Evolutionary conservation across 768 basidiomycete genomes (phyloP).

Genomic region (Neoboletus brunneissimus): DNA sequence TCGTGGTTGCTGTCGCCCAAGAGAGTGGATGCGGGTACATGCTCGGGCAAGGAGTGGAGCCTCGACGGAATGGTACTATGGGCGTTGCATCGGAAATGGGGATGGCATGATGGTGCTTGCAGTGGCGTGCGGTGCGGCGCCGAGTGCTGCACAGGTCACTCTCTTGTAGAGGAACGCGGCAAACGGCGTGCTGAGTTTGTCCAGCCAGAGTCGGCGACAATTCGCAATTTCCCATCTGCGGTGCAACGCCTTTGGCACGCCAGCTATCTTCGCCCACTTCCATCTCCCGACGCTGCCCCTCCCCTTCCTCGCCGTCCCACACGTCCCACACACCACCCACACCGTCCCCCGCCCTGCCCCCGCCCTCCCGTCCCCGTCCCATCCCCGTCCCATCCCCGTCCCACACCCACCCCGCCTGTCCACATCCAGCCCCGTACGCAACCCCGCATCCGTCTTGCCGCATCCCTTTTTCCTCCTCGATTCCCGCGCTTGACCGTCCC

Average conservation of each 20-base stretch:
- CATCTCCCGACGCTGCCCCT: constrained; percentile 4
- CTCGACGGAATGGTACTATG: too few relatives aligned
- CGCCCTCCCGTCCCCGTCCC: neutral
- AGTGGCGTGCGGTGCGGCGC: neutral
- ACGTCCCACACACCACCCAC: neutral
- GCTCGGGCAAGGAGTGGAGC: too few relatives aligned
- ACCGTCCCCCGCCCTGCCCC: neutral
- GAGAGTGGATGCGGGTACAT: too few relatives aligned
- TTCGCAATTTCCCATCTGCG: constrained; percentile 37
- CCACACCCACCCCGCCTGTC: neutral
- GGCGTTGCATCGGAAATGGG: neutral
- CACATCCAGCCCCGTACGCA: neutral
- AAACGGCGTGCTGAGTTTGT: constrained; percentile 34
- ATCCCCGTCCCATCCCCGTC: neutral
- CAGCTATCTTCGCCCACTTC: constrained; percentile 25
- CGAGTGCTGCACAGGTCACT: neutral
- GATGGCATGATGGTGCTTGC: neutral
- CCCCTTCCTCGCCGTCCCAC: neutral
- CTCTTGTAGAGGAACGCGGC: constrained; percentile 21
- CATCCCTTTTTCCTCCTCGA: constrained; percentile 2
- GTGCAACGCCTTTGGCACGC: constrained; percentile 32
- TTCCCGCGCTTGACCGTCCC: neutral
- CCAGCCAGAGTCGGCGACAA: constrained; percentile 17
- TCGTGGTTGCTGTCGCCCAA: too few relatives aligned
- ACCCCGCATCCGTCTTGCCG: neutral